A percentile compares a stretch with the other conserved stretches of the same genome.
Conservation (phyloP, 352 stramenopile genomes). For the Phytophthora pluvialis region DNA sequence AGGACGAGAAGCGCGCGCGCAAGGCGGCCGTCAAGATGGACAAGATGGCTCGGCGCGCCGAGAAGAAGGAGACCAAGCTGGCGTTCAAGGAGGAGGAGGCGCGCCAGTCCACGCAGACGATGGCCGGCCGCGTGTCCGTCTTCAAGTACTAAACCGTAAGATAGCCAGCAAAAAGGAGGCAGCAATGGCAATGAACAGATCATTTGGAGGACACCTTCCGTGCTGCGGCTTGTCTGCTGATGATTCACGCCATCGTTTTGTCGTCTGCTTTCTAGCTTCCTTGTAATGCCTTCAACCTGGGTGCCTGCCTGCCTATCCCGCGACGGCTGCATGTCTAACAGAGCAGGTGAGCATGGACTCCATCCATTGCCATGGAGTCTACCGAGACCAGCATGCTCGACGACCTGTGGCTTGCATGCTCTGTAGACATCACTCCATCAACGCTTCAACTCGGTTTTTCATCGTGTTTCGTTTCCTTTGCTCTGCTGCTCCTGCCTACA, state of each 20-base stretch:
- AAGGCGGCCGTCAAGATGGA: conserved; percentile 94
- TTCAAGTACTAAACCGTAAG: conserved; percentile 73
- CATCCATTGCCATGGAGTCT: background rate
- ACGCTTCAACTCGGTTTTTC: conserved; percentile 1
- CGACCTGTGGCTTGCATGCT: no score
- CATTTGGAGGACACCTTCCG: conserved; percentile 3
- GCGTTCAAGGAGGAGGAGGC: conserved; percentile 94
- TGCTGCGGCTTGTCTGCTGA: conserved; percentile 9
- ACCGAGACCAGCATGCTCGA: background rate
- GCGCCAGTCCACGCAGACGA: conserved; percentile 67
- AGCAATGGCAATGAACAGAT: conserved; percentile 13
- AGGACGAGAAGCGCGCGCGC: conserved; percentile 92
- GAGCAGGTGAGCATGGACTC: conserved; percentile 1
- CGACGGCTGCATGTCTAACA: conserved; percentile 6
- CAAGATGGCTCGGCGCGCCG: conserved; percentile 88
- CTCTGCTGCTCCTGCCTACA: conserved; percentile 28
- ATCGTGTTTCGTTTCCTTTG: conserved; percentile 35
- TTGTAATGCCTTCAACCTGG: conserved; percentile 1
- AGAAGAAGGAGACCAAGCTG: conserved; percentile 96
- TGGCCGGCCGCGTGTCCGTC: conserved; percentile 67
- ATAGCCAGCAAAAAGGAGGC: conserved; percentile 10
- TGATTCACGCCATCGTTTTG: background rate
- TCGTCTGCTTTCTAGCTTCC: background rate
- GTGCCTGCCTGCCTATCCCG: conserved; percentile 12
- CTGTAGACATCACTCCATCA: conserved; percentile 8